Evolutionary conservation across 2,329 filamentous ascomycete genomes (phyloP).

Genomic region (Davidsoniella neocaledoniae): DNA sequence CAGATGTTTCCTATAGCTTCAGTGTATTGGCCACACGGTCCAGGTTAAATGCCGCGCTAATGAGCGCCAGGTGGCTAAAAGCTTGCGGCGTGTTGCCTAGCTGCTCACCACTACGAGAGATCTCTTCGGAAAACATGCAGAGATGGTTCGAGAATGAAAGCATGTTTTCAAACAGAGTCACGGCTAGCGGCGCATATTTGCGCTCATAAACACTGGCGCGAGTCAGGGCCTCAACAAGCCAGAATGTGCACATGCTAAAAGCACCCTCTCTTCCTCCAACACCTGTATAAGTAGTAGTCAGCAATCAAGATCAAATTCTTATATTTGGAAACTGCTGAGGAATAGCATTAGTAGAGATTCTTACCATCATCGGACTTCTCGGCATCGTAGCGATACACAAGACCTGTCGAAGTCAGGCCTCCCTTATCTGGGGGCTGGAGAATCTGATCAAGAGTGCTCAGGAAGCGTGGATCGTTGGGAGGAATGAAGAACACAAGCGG

Average conservation of each 20-base stretch:
- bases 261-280: slow-evolving; percentile 60
- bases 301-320: not conserved
- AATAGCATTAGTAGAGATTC: slow-evolving; percentile 12
- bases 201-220: slow-evolving; percentile 45
- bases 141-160: slow-evolving; percentile 61
- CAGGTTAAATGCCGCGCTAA: slow-evolving; percentile 63
- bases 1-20: not conserved
- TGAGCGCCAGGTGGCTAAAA: slow-evolving; percentile 58
- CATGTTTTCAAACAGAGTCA: slow-evolving; percentile 64
- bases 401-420: slow-evolving; percentile 55
- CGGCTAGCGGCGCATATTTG: slow-evolving; percentile 44
- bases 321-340: not conserved
- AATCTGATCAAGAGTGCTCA: slow-evolving; percentile 55
- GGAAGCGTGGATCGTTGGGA: slow-evolving; percentile 60
- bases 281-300: slow-evolving; percentile 25
- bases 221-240: slow-evolving; percentile 64
- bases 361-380: slow-evolving; percentile 51
- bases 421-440: slow-evolving; percentile 57
- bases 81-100: slow-evolving; percentile 67
- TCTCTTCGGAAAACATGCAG: slow-evolving; percentile 66
- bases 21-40: slow-evolving; percentile 29
- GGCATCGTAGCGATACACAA: slow-evolving; percentile 62
- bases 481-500: slow-evolving; percentile 67
- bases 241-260: slow-evolving; percentile 71
- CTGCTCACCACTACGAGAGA: slow-evolving; percentile 57